Percentiles rank a stretch among this genome's conserved stretches.
Evolutionary conservation across 225 moss, liverwort and hornwort genomes (phyloP).

Genomic region (Bryum argenteum): DNA sequence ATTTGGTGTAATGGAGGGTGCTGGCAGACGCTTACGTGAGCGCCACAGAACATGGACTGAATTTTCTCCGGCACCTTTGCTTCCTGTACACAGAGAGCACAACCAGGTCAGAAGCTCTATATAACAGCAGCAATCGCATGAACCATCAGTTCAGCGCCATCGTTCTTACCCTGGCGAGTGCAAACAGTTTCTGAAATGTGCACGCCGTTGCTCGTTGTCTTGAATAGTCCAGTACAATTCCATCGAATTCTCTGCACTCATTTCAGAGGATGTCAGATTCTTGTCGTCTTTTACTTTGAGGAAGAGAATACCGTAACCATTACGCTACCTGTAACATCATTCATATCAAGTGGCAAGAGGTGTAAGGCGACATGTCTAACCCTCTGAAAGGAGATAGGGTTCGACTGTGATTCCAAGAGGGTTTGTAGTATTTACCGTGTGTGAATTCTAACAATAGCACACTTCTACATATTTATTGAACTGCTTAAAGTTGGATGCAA

Average conservation of each 20-base stretch:
- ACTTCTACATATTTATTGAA: background rate
- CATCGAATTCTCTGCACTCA: conserved; percentile 78
- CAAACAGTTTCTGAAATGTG: conserved; percentile 79
- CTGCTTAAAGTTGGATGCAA: background rate
- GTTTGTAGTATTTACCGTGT: background rate
- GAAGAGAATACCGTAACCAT: background rate
- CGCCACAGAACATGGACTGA: conserved; percentile 80
- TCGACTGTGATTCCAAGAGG: background rate
- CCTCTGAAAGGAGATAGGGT: background rate
- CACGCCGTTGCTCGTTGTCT: conserved; percentile 80
- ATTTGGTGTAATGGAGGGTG: background rate
- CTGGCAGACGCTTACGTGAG: conserved; percentile 61
- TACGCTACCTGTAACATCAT: background rate
- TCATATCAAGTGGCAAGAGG: background rate
- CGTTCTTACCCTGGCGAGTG: conserved; percentile 70
- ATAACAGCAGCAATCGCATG: background rate
- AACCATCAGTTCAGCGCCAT: background rate
- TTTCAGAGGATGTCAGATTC: background rate
- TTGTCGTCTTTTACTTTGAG: background rate
- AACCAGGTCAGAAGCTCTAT: conserved; percentile 11
- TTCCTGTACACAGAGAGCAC: conserved; percentile 49
- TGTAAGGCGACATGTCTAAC: no score
- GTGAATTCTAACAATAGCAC: background rate
- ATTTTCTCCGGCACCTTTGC: conserved; percentile 83
- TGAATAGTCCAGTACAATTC: conserved; percentile 86